These are phyloP conservation scores for Cystobasidium pallidum DNA, from an alignment of 1,284 basidiomycete species.

Conservation along the genomic window DNA sequence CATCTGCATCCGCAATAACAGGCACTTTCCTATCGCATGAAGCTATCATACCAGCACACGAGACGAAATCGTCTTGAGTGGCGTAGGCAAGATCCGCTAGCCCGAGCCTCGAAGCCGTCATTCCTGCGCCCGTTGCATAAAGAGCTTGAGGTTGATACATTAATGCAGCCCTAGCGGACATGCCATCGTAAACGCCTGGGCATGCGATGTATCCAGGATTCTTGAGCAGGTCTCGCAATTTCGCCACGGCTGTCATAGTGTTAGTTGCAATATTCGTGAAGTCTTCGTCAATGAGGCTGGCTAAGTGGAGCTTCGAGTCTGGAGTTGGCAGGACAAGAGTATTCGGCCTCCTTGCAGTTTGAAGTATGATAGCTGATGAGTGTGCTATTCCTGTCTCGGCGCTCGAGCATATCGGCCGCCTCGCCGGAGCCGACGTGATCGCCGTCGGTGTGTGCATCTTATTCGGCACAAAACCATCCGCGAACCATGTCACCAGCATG, in stretches of 20 bases:
- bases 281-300: too few relatives aligned
- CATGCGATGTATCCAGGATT: slow-evolving; percentile 1
- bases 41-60: slow-evolving; percentile 33
- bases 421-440: too few relatives aligned
- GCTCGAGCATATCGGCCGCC: too few relatives aligned
- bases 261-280: not conserved
- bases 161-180: slow-evolving; percentile 19
- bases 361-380: too few relatives aligned
- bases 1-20: slow-evolving; percentile 35
- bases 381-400: too few relatives aligned
- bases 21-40: slow-evolving; percentile 2
- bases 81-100: slow-evolving; percentile 26
- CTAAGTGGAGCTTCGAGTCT: not conserved
- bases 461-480: too few relatives aligned
- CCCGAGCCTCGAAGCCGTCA: slow-evolving; percentile 16
- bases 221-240: slow-evolving; percentile 1
- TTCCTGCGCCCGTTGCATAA: slow-evolving; percentile 36
- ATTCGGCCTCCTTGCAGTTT: too few relatives aligned
- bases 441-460: too few relatives aligned
- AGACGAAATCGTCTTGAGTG: slow-evolving; percentile 24
- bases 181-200: slow-evolving; percentile 36
- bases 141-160: not conserved
- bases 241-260: slow-evolving; percentile 26
- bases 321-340: too few relatives aligned
- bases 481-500: too few relatives aligned